Percentiles rank a stretch among this genome's conserved stretches.
phyloP scores from a whole-genome alignment of 768 basidiomycete genomes.

The Tricholoma flavovirens region DNA sequence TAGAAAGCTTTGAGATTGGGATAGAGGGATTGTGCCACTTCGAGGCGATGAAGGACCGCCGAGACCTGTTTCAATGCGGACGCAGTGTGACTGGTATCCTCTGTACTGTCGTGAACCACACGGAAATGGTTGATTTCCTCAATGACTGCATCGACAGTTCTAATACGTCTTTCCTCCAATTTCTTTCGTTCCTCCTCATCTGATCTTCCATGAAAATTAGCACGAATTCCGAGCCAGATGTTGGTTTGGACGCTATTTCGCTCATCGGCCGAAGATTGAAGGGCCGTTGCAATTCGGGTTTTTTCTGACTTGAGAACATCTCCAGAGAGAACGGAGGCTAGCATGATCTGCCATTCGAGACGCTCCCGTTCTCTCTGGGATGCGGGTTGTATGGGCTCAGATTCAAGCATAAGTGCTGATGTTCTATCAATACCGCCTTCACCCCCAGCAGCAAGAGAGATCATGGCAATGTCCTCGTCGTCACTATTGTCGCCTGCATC shows the following conservation, averaged over 20 bases:
- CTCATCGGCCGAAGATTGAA: slow-evolving; percentile 65
- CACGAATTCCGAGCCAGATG: slow-evolving; percentile 88
- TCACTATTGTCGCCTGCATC: slow-evolving; percentile 71
- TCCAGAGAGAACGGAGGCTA: slow-evolving; percentile 87
- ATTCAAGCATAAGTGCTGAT: slow-evolving; percentile 49
- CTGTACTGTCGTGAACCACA: slow-evolving; percentile 35
- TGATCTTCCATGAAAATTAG: slow-evolving; percentile 73
- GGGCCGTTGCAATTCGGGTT: slow-evolving; percentile 78
- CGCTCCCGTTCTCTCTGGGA: slow-evolving; percentile 75
- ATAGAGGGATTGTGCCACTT: slow-evolving; percentile 82
- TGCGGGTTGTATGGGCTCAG: slow-evolving; percentile 60
- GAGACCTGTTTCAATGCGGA: slow-evolving; percentile 59
- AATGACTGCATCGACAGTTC: slow-evolving; percentile 76
- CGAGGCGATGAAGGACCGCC: slow-evolving; percentile 65
- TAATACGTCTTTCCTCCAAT: slow-evolving; percentile 77
- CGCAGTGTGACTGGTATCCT: slow-evolving; percentile 29
- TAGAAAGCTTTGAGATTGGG: slow-evolving; percentile 78
- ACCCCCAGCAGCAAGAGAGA: slow-evolving; percentile 34
- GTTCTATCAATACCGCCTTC: slow-evolving; percentile 45
- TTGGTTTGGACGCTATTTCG: slow-evolving; percentile 61
- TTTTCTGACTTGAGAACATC: slow-evolving; percentile 96
- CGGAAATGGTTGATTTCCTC: slow-evolving; percentile 79
- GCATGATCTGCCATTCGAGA: slow-evolving; percentile 93
- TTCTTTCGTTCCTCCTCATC: slow-evolving; percentile 77
- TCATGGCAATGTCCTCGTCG: slow-evolving; percentile 57